Conservation (phyloP, 2,329 filamentous ascomycete species). For the Blumeriella jaapii region DNA sequence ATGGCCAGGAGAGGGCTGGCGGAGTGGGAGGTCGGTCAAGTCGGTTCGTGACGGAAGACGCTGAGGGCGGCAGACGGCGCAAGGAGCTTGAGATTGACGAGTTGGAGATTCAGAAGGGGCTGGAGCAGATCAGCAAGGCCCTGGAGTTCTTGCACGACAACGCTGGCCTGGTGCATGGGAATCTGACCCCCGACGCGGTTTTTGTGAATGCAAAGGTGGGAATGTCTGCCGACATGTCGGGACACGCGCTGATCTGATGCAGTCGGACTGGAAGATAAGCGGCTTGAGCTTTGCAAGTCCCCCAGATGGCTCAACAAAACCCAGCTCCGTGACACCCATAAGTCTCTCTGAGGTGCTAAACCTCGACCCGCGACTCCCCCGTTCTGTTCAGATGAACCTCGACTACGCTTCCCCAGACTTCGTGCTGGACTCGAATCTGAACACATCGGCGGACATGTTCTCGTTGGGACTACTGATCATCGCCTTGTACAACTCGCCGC, state of each 20-base stretch:
- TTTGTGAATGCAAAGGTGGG: constrained; percentile 84
- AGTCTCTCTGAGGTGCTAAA: constrained; percentile 76
- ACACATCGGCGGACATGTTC: constrained; percentile 80
- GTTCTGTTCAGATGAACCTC: constrained; percentile 74
- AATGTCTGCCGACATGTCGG: constrained; percentile 8
- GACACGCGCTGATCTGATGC: constrained; percentile 27
- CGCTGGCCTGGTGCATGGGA: constrained; percentile 85
- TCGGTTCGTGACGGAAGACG: constrained; percentile 70
- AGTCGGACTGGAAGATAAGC: constrained; percentile 97
- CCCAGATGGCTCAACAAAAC: constrained; percentile 60
- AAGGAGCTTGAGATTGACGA: constrained; percentile 91
- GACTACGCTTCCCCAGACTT: constrained; percentile 95
- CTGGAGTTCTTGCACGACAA: constrained; percentile 94
- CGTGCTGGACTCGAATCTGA: constrained; percentile 80
- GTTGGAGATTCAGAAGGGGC: constrained; percentile 90
- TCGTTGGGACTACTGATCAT: constrained; percentile 81
- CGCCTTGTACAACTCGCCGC: constrained; percentile 89
- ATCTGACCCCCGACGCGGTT: constrained; percentile 85
- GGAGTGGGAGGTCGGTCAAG: constrained; percentile 60
- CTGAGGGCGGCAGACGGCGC: constrained; percentile 59
- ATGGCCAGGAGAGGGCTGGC: constrained; percentile 65
- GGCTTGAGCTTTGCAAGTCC: constrained; percentile 85
- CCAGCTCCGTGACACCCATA: constrained; percentile 67
- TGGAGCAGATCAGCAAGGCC: constrained; percentile 87
- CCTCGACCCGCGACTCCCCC: constrained; percentile 72